Evolutionary conservation across 2,329 filamentous ascomycete genomes (phyloP), one percentile per base, ranked within the genome.

Genomic region (Gliomastix tumulicola): DNA sequence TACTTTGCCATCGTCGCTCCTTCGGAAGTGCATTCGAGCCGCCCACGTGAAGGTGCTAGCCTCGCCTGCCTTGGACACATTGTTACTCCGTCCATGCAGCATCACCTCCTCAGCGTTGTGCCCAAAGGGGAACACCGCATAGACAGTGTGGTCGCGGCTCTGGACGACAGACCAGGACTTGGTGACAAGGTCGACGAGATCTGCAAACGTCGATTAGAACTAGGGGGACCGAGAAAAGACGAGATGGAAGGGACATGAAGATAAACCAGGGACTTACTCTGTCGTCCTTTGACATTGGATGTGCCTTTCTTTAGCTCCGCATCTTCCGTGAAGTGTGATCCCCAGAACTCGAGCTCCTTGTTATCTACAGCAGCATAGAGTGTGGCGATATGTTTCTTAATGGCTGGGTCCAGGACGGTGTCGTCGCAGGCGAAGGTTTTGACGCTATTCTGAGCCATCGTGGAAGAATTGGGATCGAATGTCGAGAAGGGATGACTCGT

Each of bases 361-460:
- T 30, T 37, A 21, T 41, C 39, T 17, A 41, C 35, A 13, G 39
- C 39, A 4, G 25, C 32, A 19, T 41, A 41, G 5, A 41, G 32
- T 7, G 31, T 32, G 19, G 35, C n/a, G 16, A 41, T 41, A 12
- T 41, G 39, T 18, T 30, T 21, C n/a, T 38, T 38, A 30, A 41
- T 41, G 7, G 32, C 39, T 21, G 39, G 35, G 15, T 41, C 39
- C 7, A 41, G 39, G 21, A 41, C 39, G 20, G 17, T 23, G 27
- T 38, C 35, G 21, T 41, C 39, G 20, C 35, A 34, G 25, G 21
- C n/a, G 21, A 39, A 39, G 10, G 33, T 32, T 9, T 39, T 39
- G 15, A 32, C 12, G n/a, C n/a, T n/a, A n/a, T n/a, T n/a, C n/a
- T n/a, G n/a, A n/a, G n/a, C n/a, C n/a, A n/a, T n/a, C n/a, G n/a